Evolutionary conservation across 139 green algal genomes (phyloP).

Genomic region (Chlorokybus atmophyticus): DNA sequence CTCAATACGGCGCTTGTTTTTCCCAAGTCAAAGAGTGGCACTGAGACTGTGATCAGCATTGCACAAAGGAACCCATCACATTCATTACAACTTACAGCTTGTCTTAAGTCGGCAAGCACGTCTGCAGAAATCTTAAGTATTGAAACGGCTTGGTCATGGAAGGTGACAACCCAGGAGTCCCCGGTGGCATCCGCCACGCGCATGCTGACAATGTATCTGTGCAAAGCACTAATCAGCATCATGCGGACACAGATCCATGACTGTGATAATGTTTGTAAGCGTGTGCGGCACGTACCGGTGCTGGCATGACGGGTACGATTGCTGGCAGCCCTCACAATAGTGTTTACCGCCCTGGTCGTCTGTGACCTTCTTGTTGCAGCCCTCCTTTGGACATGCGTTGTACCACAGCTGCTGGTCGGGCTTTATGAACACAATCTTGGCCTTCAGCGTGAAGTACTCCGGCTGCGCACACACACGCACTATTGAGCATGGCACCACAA

Average conservation of each 20-base stretch:
- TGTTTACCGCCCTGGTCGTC: constrained; percentile 4
- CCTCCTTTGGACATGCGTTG: constrained; percentile 11
- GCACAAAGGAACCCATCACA: no score
- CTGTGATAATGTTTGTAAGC: constrained; percentile 1
- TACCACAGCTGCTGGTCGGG: constrained; percentile 19
- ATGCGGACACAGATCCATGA: neutral
- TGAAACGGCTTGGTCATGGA: constrained; percentile 26
- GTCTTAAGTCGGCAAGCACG: constrained; percentile 11
- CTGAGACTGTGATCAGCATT: no score
- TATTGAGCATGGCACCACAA: no score
- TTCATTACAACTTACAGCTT: no score
- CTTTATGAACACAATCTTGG: constrained; percentile 8
- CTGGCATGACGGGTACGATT: constrained; percentile 7
- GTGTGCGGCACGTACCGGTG: neutral
- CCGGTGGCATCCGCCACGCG: constrained; percentile 37
- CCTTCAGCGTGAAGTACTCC: constrained; percentile 16
- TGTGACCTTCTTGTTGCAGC: constrained; percentile 19
- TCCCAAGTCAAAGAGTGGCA: no score
- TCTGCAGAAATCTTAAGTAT: constrained; percentile 20
- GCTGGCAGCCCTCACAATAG: constrained; percentile 19
- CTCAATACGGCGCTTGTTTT: no score
- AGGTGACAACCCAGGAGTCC: constrained; percentile 33
- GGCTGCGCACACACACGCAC: constrained; percentile 5
- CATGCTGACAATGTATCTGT: constrained; percentile 23
- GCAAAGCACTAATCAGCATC: neutral